phyloP scores from a whole-genome alignment of 2,329 filamentous ascomycete genomes.

The Thermomyces lanuginosus region DNA sequence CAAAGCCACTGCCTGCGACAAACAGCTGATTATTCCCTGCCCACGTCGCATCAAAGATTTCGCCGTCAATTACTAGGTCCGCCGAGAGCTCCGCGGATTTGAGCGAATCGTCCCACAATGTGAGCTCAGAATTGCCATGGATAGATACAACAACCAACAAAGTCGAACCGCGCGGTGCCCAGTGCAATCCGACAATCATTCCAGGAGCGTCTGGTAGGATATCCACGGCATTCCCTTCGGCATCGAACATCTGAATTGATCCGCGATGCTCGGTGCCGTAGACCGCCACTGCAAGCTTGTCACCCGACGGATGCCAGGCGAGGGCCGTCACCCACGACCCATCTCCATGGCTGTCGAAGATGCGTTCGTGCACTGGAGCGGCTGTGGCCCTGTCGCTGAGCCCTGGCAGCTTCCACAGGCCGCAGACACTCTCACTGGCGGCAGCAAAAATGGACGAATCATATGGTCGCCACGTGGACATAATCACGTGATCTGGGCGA shows the following conservation, averaged over 20 bases:
- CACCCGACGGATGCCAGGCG: conserved; percentile 30
- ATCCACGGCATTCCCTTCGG: conserved; percentile 27
- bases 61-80: conserved; percentile 20
- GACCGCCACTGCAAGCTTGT: conserved; percentile 31
- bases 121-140: conserved; percentile 22
- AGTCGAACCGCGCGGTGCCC: conserved; percentile 23
- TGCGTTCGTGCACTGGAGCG: conserved; percentile 17
- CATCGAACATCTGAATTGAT: conserved; percentile 29
- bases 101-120: conserved; percentile 28
- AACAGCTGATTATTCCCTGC: conserved; percentile 21
- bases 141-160: conserved; percentile 30
- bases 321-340: conserved; percentile 27
- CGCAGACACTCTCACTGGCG: conserved; percentile 29
- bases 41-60: conserved; percentile 30
- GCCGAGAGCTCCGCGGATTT: conserved; percentile 22
- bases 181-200: conserved; percentile 28
- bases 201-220: conserved; percentile 29
- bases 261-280: conserved; percentile 27
- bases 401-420: conserved; percentile 25
- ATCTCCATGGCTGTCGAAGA: conserved; percentile 20
- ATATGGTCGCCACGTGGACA: conserved; percentile 28
- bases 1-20: conserved; percentile 23
- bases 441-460: conserved; percentile 28
- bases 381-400: background rate
- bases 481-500: conserved; percentile 24